A percentile compares a stretch with the other conserved stretches of the same genome.
These are phyloP conservation scores for Pseudevernia furfuracea DNA, from an alignment of 495 filamentous ascomycete genomes.

Conservation along the genomic window DNA sequence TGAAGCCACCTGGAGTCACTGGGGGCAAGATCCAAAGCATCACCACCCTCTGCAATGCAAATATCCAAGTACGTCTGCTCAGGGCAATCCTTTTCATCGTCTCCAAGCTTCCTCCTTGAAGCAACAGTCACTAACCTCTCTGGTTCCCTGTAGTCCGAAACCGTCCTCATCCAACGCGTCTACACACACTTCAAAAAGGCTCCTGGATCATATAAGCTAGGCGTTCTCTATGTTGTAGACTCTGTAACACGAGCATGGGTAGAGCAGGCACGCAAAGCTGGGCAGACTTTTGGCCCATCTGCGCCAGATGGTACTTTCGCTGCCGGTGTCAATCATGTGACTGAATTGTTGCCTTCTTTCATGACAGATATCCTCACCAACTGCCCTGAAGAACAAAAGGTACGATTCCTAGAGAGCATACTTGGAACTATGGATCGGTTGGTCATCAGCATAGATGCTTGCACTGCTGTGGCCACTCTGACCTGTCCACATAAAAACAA, in stretches of 20 bases:
- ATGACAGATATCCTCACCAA: conserved; percentile 92
- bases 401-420: conserved; percentile 53
- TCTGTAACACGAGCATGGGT: conserved; percentile 98
- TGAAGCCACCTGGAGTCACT: conserved; percentile 91
- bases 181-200: conserved; percentile 96
- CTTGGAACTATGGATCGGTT: conserved; percentile 1
- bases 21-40: conserved; percentile 81
- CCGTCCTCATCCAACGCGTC: conserved; percentile 89
- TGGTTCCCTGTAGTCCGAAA: conserved; percentile 63
- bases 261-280: conserved; percentile 81
- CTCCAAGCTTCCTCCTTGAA: no score
- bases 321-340: conserved; percentile 93
- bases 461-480: conserved; percentile 3
- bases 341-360: conserved; percentile 80
- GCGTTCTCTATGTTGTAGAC: conserved; percentile 99
- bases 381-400: conserved; percentile 94
- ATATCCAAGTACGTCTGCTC: conserved; percentile 74
- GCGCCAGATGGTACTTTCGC: conserved; percentile 86
- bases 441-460: conserved; percentile 3
- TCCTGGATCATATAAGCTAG: conserved; percentile 90
- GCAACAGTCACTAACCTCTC: conserved; percentile 32
- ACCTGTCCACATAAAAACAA: conserved; percentile 25
- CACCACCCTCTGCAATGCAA: conserved; percentile 75
- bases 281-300: conserved; percentile 66
- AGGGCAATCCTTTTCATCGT: conserved; percentile 2